These are phyloP conservation scores for Lablab purpureus DNA, from an alignment of 306 rosid species.

Conservation along the genomic window DNA sequence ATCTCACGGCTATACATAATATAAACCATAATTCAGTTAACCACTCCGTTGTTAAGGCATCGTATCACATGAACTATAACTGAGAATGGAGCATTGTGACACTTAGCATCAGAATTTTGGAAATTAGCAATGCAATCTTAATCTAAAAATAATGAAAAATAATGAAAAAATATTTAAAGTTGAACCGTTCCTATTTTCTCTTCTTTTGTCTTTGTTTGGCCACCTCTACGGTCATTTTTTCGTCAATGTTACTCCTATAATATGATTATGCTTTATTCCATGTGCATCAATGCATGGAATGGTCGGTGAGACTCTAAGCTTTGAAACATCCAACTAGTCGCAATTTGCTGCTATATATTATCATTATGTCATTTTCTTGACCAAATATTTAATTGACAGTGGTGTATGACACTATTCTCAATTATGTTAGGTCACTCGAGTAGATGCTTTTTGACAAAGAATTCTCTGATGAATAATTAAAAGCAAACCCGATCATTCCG, in stretches of 20 bases:
- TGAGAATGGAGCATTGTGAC: constrained; percentile 9
- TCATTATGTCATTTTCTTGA: constrained; percentile 36
- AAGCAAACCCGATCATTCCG: constrained; percentile 53
- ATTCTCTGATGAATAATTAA: constrained; percentile 50
- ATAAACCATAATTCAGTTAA: constrained; percentile 30
- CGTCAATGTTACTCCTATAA: not conserved
- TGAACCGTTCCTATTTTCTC: constrained; percentile 3
- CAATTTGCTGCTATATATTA: constrained; percentile 23
- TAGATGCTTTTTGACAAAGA: constrained; percentile 65
- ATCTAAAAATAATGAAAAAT: not conserved
- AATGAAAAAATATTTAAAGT: not conserved
- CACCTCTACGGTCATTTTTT: not conserved
- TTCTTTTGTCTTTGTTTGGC: not conserved
- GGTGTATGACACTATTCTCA: constrained; percentile 46
- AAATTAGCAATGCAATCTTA: constrained; percentile 19
- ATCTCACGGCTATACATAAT: constrained; percentile 56
- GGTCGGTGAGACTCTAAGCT: constrained; percentile 22
- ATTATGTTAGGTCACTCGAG: constrained; percentile 52
- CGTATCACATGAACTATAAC: not conserved
- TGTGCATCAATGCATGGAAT: not conserved
- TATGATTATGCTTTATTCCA: not conserved
- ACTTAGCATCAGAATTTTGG: constrained; percentile 28
- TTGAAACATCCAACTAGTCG: constrained; percentile 31
- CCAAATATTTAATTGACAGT: constrained; percentile 37
- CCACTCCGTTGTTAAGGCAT: constrained; percentile 7